Percentiles rank a stretch among this genome's conserved stretches.
These are phyloP conservation scores for Yamadazyma oceani DNA, from an alignment of 1,139 yeast genomes.

Conservation along the genomic window DNA sequence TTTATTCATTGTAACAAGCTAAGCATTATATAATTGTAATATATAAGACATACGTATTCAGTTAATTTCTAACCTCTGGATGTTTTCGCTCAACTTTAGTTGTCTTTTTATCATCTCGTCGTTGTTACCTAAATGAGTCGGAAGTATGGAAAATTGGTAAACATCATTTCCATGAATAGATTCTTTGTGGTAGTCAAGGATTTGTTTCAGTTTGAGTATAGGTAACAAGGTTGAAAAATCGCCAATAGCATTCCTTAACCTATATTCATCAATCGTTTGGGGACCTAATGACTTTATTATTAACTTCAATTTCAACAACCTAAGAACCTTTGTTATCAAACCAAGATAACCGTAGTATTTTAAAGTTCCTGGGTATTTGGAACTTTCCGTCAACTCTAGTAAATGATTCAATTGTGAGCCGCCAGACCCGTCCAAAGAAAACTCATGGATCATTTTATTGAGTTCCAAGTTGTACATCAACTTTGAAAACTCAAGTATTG, in stretches of 20 bases:
- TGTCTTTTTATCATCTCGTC: background rate
- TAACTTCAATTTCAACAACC: conserved; percentile 22
- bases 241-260: conserved; percentile 5
- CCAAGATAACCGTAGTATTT: conserved; percentile 19
- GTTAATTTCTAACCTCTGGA: background rate
- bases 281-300: conserved; percentile 19
- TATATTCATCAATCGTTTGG: conserved; percentile 2
- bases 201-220: background rate
- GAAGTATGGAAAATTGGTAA: background rate
- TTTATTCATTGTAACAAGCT: background rate
- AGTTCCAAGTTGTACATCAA: conserved; percentile 8
- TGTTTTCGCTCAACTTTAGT: background rate
- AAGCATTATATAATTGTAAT: too few species aligned
- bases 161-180: background rate
- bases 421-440: conserved; percentile 4
- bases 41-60: too few species aligned
- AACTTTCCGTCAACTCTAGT: conserved; percentile 14
- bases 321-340: conserved; percentile 19
- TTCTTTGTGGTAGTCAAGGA: background rate
- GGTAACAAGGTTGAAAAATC: background rate
- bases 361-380: conserved; percentile 21
- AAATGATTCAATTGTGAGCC: conserved; percentile 17
- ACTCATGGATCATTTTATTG: conserved; percentile 6
- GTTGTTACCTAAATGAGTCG: background rate
- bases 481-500: conserved; percentile 8